Base-by-base conservation (phyloP, 495 filamentous ascomycete genomes). In the Penicillium silybi region DNA sequence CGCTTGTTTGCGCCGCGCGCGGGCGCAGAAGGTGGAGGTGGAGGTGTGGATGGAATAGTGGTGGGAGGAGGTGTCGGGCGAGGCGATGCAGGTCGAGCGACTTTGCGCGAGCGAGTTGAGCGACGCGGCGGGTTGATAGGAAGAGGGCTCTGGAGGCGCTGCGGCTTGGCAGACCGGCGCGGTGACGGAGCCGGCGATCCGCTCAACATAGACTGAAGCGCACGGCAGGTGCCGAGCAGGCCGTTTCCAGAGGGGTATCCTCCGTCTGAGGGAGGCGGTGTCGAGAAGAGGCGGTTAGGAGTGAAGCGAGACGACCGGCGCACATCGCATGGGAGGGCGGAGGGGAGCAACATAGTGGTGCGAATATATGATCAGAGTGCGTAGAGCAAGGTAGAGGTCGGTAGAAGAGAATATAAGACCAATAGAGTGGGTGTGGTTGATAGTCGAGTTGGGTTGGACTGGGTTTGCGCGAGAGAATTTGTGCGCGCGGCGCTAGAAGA, bases 251-350 rank as follows among this genome's bases (percentile, higher is more conserved):
- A 61, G 26, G 79, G 73, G 40, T 63, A 71, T 49, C 71, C 73
- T 48, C 78, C 64, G 57, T 83, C 75, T 27, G 73, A 71, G 6
- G 83, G 78, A 35, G 83, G 80, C 38, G 83, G 83, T 48, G 84
- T 86, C 27, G 84, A 74, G 38, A 84, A 80, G 20, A 84, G 80
- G 57, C 81, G 78, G 62, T 82, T 83, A 57, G 83, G 80, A 8
- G 80, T 73, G 46, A 80, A 66, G 67, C 65, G 66, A 59, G 56
- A 53, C 77, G 84, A 53, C 50, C 73, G 80, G 68, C 76, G 80
- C 65, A 76, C 70, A 68, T 88, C 86, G 81, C 85, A 87, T 38
- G 83, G 70, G 39, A 90, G 68, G 32, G 86, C 85, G 11, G 85
- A 88, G 42, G 85, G 86, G 56, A 89, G 82, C 44, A 90, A 65